These are phyloP conservation scores for Lojkania enalia DNA, from an alignment of 2,329 filamentous ascomycete genomes.

Conservation along the genomic window DNA sequence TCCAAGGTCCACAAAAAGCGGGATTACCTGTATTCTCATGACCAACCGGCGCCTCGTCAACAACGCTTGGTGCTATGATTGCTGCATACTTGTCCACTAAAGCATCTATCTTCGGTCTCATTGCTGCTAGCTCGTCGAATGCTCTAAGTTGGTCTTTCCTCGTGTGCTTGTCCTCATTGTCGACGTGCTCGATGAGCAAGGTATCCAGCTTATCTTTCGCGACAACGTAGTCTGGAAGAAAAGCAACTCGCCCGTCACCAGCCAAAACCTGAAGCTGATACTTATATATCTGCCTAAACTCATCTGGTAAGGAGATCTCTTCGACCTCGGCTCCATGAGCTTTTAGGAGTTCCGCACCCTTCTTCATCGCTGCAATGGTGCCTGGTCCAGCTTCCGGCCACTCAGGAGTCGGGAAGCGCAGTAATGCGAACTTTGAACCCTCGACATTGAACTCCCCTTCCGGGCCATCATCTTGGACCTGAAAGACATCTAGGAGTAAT, in stretches of 20 bases:
- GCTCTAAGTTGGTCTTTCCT: constrained; percentile 56
- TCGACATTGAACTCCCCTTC: constrained; percentile 42
- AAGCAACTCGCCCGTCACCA: constrained; percentile 58
- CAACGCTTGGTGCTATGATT: constrained; percentile 61
- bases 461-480: constrained; percentile 56
- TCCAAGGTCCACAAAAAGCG: constrained; percentile 57
- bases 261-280: constrained; percentile 58
- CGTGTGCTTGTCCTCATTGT: constrained; percentile 51
- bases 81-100: constrained; percentile 58
- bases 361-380: constrained; percentile 40
- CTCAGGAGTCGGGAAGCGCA: constrained; percentile 53
- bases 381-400: constrained; percentile 51
- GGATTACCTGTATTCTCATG: constrained; percentile 59
- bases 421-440: constrained; percentile 58
- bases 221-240: constrained; percentile 57
- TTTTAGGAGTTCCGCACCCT: constrained; percentile 38
- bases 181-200: constrained; percentile 55
- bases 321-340: constrained; percentile 59
- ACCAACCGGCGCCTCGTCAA: constrained; percentile 63
- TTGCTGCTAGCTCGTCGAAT: constrained; percentile 58
- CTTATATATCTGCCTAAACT: constrained; percentile 54
- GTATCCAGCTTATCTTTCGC: constrained; percentile 53
- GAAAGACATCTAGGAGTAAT: constrained; percentile 59
- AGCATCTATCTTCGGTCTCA: constrained; percentile 59
- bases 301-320: constrained; percentile 57